Percentiles rank a stretch among this genome's conserved stretches.
Conservation (phyloP, 805 yeast genomes). For the Scheffersomyces stipitis region DNA sequence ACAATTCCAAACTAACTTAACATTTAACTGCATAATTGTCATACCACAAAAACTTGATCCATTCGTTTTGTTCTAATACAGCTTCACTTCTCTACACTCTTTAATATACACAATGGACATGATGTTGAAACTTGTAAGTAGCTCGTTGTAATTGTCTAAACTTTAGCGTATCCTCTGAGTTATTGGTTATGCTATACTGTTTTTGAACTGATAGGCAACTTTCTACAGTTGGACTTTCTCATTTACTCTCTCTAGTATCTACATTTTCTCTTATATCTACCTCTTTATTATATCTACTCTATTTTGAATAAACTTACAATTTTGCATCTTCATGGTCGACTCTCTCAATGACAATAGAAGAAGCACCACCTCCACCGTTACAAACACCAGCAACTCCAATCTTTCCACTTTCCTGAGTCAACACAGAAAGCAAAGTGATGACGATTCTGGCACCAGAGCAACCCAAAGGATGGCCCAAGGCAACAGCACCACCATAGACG, state of each 20-base stretch:
- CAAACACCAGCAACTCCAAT: constrained; percentile 95
- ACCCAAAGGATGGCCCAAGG: constrained; percentile 93
- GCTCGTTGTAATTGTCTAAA: too few species aligned
- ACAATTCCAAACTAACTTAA: constrained; percentile 20
- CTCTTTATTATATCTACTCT: too few species aligned
- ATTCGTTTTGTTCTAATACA: constrained; percentile 2
- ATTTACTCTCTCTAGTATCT: too few species aligned
- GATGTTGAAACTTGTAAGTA: too few species aligned
- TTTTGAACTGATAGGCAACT: too few species aligned
- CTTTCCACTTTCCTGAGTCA: constrained; percentile 76
- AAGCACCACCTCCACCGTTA: constrained; percentile 99
- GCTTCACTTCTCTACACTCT: too few species aligned
- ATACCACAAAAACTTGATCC: constrained; percentile 1
- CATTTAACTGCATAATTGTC: too few species aligned
- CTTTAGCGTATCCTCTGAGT: too few species aligned
- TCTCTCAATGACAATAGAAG: constrained; percentile 84
- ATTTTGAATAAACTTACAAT: constrained; percentile 32
- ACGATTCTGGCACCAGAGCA: constrained; percentile 95
- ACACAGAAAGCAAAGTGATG: constrained; percentile 78
- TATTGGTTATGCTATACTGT: too few species aligned
- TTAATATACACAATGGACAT: too few species aligned
- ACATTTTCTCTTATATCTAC: too few species aligned
- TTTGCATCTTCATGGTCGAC: constrained; percentile 36
- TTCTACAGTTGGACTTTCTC: too few species aligned
- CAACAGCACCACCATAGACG: constrained; percentile 95